phyloP scores from a whole-genome alignment of 108 stramenopile genomes.

The Skeletonema menzelii region DNA sequence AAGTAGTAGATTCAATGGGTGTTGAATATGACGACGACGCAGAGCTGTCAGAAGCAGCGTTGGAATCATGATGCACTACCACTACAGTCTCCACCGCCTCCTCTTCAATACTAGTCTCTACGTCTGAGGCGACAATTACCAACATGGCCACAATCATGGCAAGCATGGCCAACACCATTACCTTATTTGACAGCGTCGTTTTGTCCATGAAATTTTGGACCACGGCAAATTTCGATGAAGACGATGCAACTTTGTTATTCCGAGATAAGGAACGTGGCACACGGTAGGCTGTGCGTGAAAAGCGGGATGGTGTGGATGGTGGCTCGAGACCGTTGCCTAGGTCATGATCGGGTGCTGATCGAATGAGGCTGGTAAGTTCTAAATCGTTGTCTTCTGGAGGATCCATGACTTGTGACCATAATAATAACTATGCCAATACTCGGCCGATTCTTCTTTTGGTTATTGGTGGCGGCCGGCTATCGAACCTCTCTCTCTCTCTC shows the following conservation, averaged over 20 bases:
- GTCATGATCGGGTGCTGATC: background rate
- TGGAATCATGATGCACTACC: background rate
- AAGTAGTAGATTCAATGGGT: too few species aligned
- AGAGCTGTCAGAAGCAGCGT: background rate
- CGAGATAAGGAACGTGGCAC: background rate
- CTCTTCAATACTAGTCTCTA: background rate
- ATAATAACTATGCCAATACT: too few species aligned
- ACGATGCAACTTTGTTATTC: background rate
- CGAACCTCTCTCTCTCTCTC: too few species aligned
- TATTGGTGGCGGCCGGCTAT: too few species aligned
- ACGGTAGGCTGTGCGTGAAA: background rate
- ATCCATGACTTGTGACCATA: background rate
- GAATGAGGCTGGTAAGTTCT: background rate
- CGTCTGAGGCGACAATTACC: background rate
- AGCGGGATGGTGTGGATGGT: background rate
- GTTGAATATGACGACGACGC: background rate
- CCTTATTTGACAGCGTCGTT: background rate
- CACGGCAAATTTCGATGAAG: background rate
- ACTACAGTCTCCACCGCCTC: conserved; percentile 1
- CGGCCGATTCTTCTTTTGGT: too few species aligned
- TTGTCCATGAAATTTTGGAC: background rate
- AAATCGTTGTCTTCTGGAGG: background rate
- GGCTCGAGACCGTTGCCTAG: background rate
- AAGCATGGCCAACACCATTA: background rate
- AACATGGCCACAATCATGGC: background rate